Conservation (phyloP, 2,329 filamentous ascomycete species). For the Rasamsonia emersonii region DNA sequence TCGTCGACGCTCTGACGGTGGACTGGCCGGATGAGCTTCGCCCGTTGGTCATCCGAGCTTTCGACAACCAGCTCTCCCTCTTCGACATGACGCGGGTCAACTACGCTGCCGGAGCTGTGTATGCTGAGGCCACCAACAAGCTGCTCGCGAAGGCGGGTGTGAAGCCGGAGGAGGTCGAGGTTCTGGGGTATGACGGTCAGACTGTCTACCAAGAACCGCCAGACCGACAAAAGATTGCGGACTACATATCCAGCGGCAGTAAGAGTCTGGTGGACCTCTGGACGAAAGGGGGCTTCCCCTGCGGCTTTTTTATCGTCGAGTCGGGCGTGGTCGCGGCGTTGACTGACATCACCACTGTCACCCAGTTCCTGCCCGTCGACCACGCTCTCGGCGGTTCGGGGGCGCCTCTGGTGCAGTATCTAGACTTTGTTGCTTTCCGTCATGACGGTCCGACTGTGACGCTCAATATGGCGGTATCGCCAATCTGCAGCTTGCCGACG, state of each 20-base stretch:
- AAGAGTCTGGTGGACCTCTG: slow-evolving; percentile 18
- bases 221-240: slow-evolving; percentile 14
- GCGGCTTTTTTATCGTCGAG: slow-evolving; percentile 22
- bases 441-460: slow-evolving; percentile 16
- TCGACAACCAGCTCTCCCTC: slow-evolving; percentile 19
- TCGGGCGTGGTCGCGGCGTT: slow-evolving; percentile 22
- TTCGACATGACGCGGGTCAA: slow-evolving; percentile 22
- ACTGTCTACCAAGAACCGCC: slow-evolving; percentile 24
- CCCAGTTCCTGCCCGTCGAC: slow-evolving; percentile 22
- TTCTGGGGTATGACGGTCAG: slow-evolving; percentile 23
- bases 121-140: slow-evolving; percentile 20
- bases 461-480: slow-evolving; percentile 25
- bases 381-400: slow-evolving; percentile 21
- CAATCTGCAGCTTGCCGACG: slow-evolving; percentile 21
- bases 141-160: slow-evolving; percentile 13
- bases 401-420: slow-evolving; percentile 24
- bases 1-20: slow-evolving; percentile 18
- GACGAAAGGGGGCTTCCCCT: slow-evolving; percentile 19
- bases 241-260: slow-evolving; percentile 13
- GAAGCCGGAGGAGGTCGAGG: slow-evolving; percentile 17
- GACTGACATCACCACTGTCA: slow-evolving; percentile 20
- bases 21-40: slow-evolving; percentile 22
- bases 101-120: slow-evolving; percentile 20
- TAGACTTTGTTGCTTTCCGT: slow-evolving; percentile 23
- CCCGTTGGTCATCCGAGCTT: slow-evolving; percentile 16